Percentiles rank a stretch among this genome's conserved stretches.
phyloP scores from a whole-genome alignment of 2,329 filamentous ascomycete genomes.

The Colletotrichum sp. region DNA sequence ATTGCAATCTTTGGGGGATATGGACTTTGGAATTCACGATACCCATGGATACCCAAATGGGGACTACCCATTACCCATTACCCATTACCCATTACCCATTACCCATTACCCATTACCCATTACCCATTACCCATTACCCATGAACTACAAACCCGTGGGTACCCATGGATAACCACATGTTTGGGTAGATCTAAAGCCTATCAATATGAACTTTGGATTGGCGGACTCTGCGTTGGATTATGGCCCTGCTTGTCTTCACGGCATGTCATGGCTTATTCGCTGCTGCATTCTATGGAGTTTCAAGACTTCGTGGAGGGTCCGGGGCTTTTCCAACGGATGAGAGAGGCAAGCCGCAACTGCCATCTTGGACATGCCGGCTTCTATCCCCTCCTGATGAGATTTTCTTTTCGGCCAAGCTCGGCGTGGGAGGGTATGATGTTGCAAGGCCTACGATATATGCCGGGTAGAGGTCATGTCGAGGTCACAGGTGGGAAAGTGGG shows the following conservation, averaged over 20 bases:
- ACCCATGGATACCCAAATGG: neutral
- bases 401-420: too few relatives aligned
- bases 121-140: neutral
- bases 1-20: neutral
- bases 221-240: neutral
- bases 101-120: too few relatives aligned
- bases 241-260: too few relatives aligned
- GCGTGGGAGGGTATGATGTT: too few relatives aligned
- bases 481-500: neutral
- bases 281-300: neutral
- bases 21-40: neutral
- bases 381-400: too few relatives aligned
- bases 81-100: too few relatives aligned
- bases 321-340: neutral
- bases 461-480: neutral
- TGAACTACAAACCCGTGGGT: neutral
- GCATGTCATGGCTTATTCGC: accelerated
- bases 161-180: neutral
- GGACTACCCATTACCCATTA: too few relatives aligned
- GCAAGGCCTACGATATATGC: neutral
- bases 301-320: neutral
- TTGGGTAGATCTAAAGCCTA: neutral
- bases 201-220: neutral
- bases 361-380: too few relatives aligned
- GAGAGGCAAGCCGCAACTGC: too few relatives aligned